These are phyloP conservation scores for Parathielavia hyrcaniae DNA, from an alignment of 495 filamentous ascomycete species.

Conservation along the genomic window DNA sequence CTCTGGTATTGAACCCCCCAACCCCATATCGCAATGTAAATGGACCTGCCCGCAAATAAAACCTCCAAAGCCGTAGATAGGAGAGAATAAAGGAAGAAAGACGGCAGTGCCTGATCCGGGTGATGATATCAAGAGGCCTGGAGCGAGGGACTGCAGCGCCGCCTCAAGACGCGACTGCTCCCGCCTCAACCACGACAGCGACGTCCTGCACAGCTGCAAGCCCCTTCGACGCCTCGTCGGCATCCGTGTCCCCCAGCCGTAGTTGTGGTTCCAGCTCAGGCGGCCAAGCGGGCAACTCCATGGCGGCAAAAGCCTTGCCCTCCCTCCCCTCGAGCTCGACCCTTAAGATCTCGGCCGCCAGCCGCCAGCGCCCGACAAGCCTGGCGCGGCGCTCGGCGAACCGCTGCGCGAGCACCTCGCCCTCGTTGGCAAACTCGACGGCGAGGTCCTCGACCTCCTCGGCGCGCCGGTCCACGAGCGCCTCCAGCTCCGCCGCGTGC, in stretches of 20 bases:
- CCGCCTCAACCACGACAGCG: no score
- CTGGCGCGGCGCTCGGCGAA: constrained; percentile 48
- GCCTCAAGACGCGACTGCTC: no score
- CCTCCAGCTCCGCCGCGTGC: constrained; percentile 58
- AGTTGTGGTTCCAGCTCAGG: no score
- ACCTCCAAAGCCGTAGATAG: no score
- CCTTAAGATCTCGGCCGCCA: constrained; percentile 59
- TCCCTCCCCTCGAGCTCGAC: constrained; percentile 51
- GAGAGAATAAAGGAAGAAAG: no score
- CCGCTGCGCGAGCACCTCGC: constrained; percentile 40
- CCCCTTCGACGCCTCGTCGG: background rate
- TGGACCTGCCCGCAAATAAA: background rate
- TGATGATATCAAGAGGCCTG: no score
- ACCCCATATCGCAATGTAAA: background rate
- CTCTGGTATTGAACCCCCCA: background rate
- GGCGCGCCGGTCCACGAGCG: constrained; percentile 46
- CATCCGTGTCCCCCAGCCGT: constrained; percentile 2
- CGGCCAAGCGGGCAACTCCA: constrained; percentile 37
- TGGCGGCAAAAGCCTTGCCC: constrained; percentile 44
- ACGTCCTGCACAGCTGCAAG: no score
- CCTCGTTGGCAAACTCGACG: constrained; percentile 50
- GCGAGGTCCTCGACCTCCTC: constrained; percentile 53
- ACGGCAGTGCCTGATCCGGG: no score
- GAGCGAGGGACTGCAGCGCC: no score
- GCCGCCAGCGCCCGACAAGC: constrained; percentile 52